Evolutionary conservation across 768 basidiomycete genomes (phyloP), one percentile per base, ranked within the genome.

Genomic region (Plicaturopsis crispa): DNA sequence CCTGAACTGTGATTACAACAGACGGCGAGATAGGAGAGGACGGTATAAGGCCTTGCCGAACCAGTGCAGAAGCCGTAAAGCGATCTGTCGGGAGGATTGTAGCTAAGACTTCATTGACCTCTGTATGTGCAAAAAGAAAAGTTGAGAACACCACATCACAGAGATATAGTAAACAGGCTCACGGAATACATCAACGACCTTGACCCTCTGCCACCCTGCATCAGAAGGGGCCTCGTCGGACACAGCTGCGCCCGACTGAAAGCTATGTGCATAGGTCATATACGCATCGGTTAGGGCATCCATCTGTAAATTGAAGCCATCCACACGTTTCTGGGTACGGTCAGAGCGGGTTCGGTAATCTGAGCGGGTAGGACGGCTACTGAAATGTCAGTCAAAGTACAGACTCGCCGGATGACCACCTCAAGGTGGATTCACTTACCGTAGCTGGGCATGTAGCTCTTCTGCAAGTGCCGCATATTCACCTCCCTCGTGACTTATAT

Each of bases 21-120:
- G 26, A 24, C 8, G 50, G 41, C 1, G 30, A 33, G 16, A 34
- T 33, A 4, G 43, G 42, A 0, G 48, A 37, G 20, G 37, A 36
- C 11, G 48, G 49, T 11, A 48, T 24, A 6, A 38, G 17, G 3
- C 48, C 48, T 13, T 43, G 42, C 8, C 41, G 31, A 14, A 45
- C 43, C 6, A 43, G 33, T 5, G 48, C 36, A 13, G 38, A 36
- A 28, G 14, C 26, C 14, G 14, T 28, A 14, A 8, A 28, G 10
- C 14, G 8, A 14, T 28, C 26, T 14, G 26, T 28, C 14, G 26
- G 26, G 26, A 28, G 26, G 8, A 28, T 28, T 8, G 26, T 8
- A 28, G 14, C 10, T 8, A 14, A 28, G 8, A 28, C 26, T 28
- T 8, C 26, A 28, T 28, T 28, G n/a, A n/a, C n/a, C 14, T 28